These are phyloP conservation scores for Calophaca sinica DNA, from an alignment of 306 rosid genomes.

Conservation along the genomic window DNA sequence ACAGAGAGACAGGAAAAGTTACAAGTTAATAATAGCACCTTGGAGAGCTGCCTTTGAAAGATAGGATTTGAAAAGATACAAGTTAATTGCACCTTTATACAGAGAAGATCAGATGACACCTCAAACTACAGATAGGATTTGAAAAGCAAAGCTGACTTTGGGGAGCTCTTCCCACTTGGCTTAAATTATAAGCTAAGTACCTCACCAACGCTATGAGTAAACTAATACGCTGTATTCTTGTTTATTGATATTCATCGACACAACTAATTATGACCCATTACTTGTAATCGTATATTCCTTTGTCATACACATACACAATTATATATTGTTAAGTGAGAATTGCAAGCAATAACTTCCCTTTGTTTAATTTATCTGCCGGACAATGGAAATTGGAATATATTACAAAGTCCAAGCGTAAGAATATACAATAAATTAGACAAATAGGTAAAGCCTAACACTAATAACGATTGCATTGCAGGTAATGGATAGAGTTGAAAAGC, in stretches of 20 bases:
- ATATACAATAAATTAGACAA: conserved; percentile 12
- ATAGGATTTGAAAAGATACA: not conserved
- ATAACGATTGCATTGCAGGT: not conserved
- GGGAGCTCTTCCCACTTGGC: conserved; percentile 29
- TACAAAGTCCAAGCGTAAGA: not conserved
- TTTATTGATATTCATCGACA: too few species aligned
- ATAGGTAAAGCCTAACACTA: not conserved
- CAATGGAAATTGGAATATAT: conserved; percentile 17
- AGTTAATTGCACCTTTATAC: not conserved
- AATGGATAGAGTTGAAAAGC: not conserved
- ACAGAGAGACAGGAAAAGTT: not conserved
- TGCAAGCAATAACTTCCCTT: not conserved
- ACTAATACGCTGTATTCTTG: too few species aligned
- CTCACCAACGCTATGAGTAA: not conserved
- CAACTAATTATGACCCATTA: too few species aligned
- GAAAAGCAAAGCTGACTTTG: conserved; percentile 33
- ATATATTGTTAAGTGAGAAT: too few species aligned
- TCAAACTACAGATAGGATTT: conserved; percentile 34
- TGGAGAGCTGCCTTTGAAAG: too few species aligned
- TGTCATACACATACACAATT: too few species aligned
- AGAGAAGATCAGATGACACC: conserved; percentile 30
- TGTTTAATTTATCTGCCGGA: conserved; percentile 15
- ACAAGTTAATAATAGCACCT: not conserved
- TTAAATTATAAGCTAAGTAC: not conserved
- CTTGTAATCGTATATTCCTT: too few species aligned